These are phyloP conservation scores for Saccharum hybrid DNA, from an alignment of 202 grass and related monocot genomes.

Conservation along the genomic window DNA sequence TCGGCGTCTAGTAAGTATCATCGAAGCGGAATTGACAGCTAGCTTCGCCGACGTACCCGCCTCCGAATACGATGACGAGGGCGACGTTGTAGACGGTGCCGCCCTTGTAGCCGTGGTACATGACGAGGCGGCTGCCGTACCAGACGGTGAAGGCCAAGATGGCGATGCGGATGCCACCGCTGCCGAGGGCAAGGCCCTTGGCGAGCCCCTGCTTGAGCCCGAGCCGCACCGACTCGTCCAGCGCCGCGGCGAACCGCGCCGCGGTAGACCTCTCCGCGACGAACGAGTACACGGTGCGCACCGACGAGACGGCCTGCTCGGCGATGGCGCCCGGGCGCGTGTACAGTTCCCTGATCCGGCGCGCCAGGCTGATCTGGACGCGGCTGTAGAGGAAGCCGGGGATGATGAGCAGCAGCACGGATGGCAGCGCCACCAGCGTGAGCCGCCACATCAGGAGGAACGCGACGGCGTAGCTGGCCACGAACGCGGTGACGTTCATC, in stretches of 20 bases:
- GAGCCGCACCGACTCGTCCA: no score
- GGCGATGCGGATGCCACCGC: slow-evolving; percentile 66
- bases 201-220: no score
- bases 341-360: slow-evolving; percentile 67
- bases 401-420: slow-evolving; percentile 60
- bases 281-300: slow-evolving; percentile 71
- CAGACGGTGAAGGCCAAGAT: slow-evolving; percentile 75
- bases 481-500: slow-evolving; percentile 65
- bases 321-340: slow-evolving; percentile 53
- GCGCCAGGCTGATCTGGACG: slow-evolving; percentile 53
- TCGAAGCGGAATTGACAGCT: no score
- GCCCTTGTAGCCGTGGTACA: slow-evolving; percentile 66
- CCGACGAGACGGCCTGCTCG: slow-evolving; percentile 74
- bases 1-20: no score
- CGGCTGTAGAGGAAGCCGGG: slow-evolving; percentile 63
- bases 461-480: slow-evolving; percentile 64
- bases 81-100: slow-evolving; percentile 70
- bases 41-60: slow-evolving; percentile 44
- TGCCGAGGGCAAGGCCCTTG: slow-evolving; percentile 9
- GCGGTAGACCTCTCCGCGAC: slow-evolving; percentile 58
- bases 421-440: slow-evolving; percentile 60
- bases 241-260: background rate
- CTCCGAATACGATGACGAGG: slow-evolving; percentile 49
- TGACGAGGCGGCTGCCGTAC: slow-evolving; percentile 80
- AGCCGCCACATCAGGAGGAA: slow-evolving; percentile 61